Evolutionary conservation across 495 filamentous ascomycete genomes (phyloP).

Genomic region (Saxispiralis lemnorum): DNA sequence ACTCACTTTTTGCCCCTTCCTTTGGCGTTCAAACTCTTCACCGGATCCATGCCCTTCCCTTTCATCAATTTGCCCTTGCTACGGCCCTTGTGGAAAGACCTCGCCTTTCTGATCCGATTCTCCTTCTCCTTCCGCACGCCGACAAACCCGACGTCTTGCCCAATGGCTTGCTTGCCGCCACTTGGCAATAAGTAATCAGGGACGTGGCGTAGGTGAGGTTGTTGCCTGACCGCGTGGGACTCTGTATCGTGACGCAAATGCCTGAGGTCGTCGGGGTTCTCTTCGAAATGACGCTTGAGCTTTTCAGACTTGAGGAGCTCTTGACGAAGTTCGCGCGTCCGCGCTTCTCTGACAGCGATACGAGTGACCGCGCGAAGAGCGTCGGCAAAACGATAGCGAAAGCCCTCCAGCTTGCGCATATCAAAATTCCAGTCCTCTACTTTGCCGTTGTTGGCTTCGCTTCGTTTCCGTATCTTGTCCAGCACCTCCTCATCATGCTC

Average conservation of each 20-base stretch:
- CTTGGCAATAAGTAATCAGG: slow-evolving; percentile 83
- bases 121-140: slow-evolving; percentile 54
- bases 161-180: slow-evolving; percentile 50
- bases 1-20: slow-evolving; percentile 24
- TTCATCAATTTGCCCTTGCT: slow-evolving; percentile 36
- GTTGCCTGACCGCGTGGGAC: slow-evolving; percentile 49
- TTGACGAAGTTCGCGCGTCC: slow-evolving; percentile 67
- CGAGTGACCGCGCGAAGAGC: slow-evolving; percentile 66
- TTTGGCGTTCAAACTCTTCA: slow-evolving; percentile 70
- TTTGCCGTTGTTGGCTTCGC: slow-evolving; percentile 55
- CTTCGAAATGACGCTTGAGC: slow-evolving; percentile 85
- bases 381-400: slow-evolving; percentile 87
- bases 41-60: slow-evolving; percentile 52
- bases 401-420: slow-evolving; percentile 79
- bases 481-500: slow-evolving; percentile 74
- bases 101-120: slow-evolving; percentile 57
- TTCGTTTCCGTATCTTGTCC: slow-evolving; percentile 31
- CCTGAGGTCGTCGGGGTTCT: slow-evolving; percentile 76
- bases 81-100: slow-evolving; percentile 36
- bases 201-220: slow-evolving; percentile 85
- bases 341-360: slow-evolving; percentile 73
- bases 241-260: slow-evolving; percentile 85
- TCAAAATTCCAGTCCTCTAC: slow-evolving; percentile 84
- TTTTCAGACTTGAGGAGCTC: slow-evolving; percentile 87
- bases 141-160: slow-evolving; percentile 51